Conservation (phyloP, 192 early-diverging fungal species). For the Rhizophagus prolifer region DNA sequence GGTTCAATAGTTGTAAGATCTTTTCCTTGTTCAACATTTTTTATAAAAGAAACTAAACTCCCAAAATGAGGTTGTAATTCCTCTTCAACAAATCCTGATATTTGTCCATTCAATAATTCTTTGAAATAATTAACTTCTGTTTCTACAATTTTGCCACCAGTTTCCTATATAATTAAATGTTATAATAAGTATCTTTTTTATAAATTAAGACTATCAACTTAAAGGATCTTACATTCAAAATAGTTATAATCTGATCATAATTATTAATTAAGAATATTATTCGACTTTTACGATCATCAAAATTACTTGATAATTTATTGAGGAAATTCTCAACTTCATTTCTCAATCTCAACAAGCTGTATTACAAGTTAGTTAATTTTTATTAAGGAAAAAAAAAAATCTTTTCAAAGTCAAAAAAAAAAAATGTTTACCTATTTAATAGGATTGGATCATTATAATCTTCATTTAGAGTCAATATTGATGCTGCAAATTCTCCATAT, state of each 20-base stretch:
- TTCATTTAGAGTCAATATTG: conserved; percentile 86
- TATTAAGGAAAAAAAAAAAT: neutral
- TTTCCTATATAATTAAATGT: conserved; percentile 43
- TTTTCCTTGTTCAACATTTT: conserved; percentile 63
- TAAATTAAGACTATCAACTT: too few relatives aligned
- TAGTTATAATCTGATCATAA: conserved; percentile 81
- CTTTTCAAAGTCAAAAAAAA: neutral
- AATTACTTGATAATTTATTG: conserved; percentile 68
- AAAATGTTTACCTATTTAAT: conserved; percentile 61
- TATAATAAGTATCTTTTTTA: neutral
- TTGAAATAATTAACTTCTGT: conserved; percentile 60
- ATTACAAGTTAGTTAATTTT: neutral
- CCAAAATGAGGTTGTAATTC: conserved; percentile 82
- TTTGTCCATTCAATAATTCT: conserved; percentile 59
- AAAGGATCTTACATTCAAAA: conserved; percentile 63
- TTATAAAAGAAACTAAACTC: conserved; percentile 78
- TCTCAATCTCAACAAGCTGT: conserved; percentile 67
- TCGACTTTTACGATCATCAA: conserved; percentile 64
- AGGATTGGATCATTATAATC: conserved; percentile 84
- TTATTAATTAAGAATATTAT: conserved; percentile 94
- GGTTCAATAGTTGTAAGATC: conserved; percentile 54
- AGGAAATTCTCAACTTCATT: conserved; percentile 79
- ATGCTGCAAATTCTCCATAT: conserved; percentile 91
- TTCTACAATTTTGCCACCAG: conserved; percentile 45
- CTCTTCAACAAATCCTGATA: conserved; percentile 83